Evolutionary conservation across 352 stramenopile genomes (phyloP).

Genomic region (Pythium phragmitis): DNA sequence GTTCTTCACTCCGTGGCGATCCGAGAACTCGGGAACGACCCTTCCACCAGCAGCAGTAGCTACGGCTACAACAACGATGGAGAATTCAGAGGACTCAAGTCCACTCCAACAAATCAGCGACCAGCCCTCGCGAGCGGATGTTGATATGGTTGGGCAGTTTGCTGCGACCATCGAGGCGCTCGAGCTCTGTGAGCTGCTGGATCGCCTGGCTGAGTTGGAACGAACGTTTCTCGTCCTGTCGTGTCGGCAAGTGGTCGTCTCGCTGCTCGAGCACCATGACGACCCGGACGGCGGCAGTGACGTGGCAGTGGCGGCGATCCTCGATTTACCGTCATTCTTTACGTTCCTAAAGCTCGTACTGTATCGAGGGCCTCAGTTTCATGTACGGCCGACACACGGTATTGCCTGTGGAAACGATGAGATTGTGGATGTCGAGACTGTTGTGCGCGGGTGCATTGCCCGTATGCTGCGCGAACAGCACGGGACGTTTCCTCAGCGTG

Average conservation of each 20-base stretch:
- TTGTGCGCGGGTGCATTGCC: background rate
- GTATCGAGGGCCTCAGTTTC: conserved; percentile 52
- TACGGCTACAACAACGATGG: background rate
- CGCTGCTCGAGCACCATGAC: background rate
- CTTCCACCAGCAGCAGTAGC: background rate
- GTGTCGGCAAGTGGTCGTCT: conserved; percentile 17
- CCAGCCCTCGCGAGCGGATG: background rate
- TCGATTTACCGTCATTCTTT: conserved; percentile 29
- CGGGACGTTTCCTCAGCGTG: background rate
- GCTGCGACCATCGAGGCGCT: conserved; percentile 4
- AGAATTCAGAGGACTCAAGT: background rate
- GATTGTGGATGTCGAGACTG: background rate
- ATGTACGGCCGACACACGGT: background rate
- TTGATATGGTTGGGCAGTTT: conserved; percentile 10
- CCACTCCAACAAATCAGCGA: background rate
- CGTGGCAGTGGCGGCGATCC: background rate
- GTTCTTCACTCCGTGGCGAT: conserved; percentile 28
- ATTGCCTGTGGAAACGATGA: background rate
- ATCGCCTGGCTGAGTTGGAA: conserved; percentile 19
- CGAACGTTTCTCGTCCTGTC: conserved; percentile 14
- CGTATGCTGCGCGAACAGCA: background rate
- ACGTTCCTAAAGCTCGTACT: conserved; percentile 51
- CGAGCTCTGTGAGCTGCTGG: conserved; percentile 16
- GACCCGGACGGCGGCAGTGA: background rate
- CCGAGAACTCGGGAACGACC: background rate